Conservation (phyloP, 1,139 yeast genomes). For the Taphrina populina region DNA sequence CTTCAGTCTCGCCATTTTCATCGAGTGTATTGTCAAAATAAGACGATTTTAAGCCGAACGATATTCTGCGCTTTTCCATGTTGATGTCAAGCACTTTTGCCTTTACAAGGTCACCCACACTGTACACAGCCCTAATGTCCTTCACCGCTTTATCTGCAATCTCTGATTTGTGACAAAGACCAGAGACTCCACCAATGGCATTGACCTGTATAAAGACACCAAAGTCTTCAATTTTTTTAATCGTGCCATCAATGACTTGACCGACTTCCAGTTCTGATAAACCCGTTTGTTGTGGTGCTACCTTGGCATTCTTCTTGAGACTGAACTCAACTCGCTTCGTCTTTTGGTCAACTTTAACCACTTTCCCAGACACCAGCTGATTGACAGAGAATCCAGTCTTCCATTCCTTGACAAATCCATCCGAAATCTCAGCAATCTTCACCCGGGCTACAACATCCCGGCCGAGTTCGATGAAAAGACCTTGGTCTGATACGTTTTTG, state of each 20-base stretch:
- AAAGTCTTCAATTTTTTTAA: conserved; percentile 61
- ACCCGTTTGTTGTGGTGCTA: conserved; percentile 58
- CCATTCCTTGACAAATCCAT: conserved; percentile 82
- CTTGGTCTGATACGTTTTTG: conserved; percentile 70
- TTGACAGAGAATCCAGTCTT: conserved; percentile 67
- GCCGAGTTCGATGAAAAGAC: conserved; percentile 76
- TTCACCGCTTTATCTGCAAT: conserved; percentile 56
- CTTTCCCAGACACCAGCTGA: conserved; percentile 76
- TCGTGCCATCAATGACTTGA: conserved; percentile 73
- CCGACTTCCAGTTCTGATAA: conserved; percentile 69
- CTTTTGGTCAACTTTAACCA: conserved; percentile 58
- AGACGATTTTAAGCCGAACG: conserved; percentile 93
- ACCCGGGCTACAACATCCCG: conserved; percentile 74
- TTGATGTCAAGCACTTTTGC: conserved; percentile 62
- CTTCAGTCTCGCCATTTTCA: conserved; percentile 45
- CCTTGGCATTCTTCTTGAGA: conserved; percentile 75
- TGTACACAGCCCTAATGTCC: conserved; percentile 46
- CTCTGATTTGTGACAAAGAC: conserved; percentile 83
- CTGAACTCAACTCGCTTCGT: conserved; percentile 67
- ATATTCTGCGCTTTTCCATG: conserved; percentile 64
- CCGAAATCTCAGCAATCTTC: conserved; percentile 77
- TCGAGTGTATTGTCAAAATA: conserved; percentile 57
- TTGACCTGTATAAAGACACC: conserved; percentile 87
- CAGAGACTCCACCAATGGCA: conserved; percentile 71
- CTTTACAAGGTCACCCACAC: conserved; percentile 45